Evolutionary conservation across 2,329 filamentous ascomycete genomes (phyloP).

Genomic region (Ophiostoma piceae): DNA sequence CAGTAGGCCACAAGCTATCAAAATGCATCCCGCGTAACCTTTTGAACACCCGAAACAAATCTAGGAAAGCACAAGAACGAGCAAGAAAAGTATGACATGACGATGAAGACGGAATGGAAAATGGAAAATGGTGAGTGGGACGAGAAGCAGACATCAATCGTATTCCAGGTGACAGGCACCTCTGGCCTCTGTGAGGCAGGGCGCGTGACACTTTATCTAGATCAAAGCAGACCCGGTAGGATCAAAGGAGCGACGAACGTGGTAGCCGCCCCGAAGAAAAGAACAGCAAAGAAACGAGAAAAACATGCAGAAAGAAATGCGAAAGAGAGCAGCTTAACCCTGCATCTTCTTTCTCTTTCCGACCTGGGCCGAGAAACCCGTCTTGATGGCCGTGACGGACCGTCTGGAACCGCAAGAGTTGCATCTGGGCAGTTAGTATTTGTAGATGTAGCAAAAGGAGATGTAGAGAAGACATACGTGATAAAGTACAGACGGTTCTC

Average conservation of each 20-base stretch:
- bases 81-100: neutral
- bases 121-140: neutral
- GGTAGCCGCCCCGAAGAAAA: neutral
- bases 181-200: neutral
- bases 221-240: neutral
- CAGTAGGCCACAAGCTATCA: neutral
- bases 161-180: constrained; percentile 7
- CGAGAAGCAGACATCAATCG: constrained; percentile 3
- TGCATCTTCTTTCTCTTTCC: constrained; percentile 96
- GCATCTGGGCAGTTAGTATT: constrained; percentile 23
- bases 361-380: constrained; percentile 98
- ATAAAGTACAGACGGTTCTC: constrained; percentile 99
- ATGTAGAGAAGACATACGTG: constrained; percentile 43
- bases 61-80: neutral
- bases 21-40: constrained; percentile 6
- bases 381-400: constrained; percentile 97
- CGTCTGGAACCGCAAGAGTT: constrained; percentile 65
- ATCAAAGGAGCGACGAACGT: neutral
- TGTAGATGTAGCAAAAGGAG: neutral
- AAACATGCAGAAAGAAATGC: constrained; percentile 15
- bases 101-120: neutral
- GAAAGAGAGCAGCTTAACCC: constrained; percentile 50
- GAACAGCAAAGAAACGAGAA: constrained; percentile 10
- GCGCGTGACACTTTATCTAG: neutral
- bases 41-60: constrained; percentile 3